A percentile compares a stretch with the other conserved stretches of the same genome.
phyloP scores from a whole-genome alignment of 805 yeast genomes.

The Metschnikowia rubicola region DNA sequence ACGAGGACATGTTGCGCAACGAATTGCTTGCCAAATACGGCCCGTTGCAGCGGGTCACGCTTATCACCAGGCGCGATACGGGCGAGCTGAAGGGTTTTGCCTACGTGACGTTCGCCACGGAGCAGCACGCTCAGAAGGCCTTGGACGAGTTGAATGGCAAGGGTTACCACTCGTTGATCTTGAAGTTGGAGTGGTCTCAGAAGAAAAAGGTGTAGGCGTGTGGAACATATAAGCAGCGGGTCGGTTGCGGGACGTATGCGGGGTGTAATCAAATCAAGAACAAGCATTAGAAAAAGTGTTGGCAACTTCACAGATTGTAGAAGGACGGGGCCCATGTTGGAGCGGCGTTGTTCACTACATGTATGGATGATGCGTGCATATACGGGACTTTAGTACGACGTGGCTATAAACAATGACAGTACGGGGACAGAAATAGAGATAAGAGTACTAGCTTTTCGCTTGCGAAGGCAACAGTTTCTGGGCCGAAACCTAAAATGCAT shows the following conservation, averaged over 20 bases:
- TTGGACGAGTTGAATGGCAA: slow-evolving; percentile 75
- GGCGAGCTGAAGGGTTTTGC: slow-evolving; percentile 96
- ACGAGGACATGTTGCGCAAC: slow-evolving; percentile 73
- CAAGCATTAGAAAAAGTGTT: not conserved
- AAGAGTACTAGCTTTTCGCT: no score
- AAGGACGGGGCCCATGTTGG: no score
- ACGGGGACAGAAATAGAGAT: not conserved
- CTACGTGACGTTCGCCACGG: slow-evolving; percentile 75
- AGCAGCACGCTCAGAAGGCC: slow-evolving; percentile 71
- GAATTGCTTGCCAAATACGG: slow-evolving; percentile 69
- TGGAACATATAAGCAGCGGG: not conserved
- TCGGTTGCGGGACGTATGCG: no score
- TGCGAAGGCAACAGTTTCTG: no score
- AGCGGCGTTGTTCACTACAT: not conserved
- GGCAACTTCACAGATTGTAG: not conserved
- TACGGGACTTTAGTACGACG: no score
- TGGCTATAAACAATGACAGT: not conserved
- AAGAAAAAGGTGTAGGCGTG: slow-evolving; percentile 33
- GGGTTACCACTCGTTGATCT: slow-evolving; percentile 88
- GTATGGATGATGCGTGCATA: no score
- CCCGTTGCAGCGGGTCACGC: slow-evolving; percentile 67
- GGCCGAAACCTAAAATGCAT: no score
- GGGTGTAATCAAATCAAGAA: no score
- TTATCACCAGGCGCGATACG: slow-evolving; percentile 89
- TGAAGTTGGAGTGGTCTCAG: slow-evolving; percentile 46